These are phyloP conservation scores for Misopates orontium DNA, from an alignment of 257 asterid species.

Conservation along the genomic window DNA sequence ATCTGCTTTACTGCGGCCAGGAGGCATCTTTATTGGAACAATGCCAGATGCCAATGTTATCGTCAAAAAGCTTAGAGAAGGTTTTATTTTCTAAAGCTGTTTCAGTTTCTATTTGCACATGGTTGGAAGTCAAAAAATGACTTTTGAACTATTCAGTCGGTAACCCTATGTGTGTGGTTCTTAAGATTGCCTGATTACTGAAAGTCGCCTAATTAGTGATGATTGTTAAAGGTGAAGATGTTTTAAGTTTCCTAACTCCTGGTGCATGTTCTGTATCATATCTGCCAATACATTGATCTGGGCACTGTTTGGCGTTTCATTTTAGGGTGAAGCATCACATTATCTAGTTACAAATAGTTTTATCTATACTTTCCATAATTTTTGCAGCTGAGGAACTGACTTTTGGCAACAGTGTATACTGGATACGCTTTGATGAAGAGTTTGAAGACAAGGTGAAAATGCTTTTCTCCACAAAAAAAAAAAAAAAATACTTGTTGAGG, in stretches of 20 bases:
- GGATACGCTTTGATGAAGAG: conserved; percentile 86
- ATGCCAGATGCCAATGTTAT: conserved; percentile 99
- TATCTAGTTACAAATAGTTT: not conserved
- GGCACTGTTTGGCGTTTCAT: not conserved
- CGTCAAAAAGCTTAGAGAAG: conserved; percentile 84
- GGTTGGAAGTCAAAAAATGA: not conserved
- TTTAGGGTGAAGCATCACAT: conserved; percentile 1
- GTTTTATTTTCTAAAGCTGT: conserved; percentile 37
- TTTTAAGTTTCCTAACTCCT: too few relatives aligned
- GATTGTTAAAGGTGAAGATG: too few relatives aligned
- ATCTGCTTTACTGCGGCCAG: conserved; percentile 95
- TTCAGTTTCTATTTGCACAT: conserved; percentile 6
- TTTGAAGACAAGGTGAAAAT: conserved; percentile 62
- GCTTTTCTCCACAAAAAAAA: not conserved
- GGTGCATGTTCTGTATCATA: too few relatives aligned
- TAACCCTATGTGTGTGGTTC: too few relatives aligned
- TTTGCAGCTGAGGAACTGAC: conserved; percentile 86
- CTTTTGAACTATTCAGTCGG: too few relatives aligned
- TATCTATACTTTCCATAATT: not conserved
- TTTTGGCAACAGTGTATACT: conserved; percentile 88
- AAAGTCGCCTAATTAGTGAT: too few relatives aligned
- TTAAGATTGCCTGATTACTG: too few relatives aligned
- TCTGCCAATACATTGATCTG: too few relatives aligned
- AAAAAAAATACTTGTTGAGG: not conserved
- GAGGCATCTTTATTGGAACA: conserved; percentile 94